Evolutionary conservation across 2,329 filamentous ascomycete genomes (phyloP), one percentile per base, ranked within the genome.

Genomic region (Pestalotiopsis sp.): DNA sequence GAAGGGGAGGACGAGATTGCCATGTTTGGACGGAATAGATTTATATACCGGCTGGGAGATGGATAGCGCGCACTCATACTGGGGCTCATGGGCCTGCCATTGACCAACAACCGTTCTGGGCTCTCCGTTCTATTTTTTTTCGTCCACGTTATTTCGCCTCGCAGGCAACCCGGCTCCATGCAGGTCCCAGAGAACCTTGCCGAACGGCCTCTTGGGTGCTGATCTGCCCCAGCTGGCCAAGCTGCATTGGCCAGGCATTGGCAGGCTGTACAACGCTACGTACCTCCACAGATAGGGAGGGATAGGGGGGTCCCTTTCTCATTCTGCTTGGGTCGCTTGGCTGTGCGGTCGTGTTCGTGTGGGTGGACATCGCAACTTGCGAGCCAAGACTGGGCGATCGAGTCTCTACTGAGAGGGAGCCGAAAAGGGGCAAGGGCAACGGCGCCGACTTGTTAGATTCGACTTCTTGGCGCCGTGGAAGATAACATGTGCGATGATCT

Each of bases 1-100:
- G 76, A 79, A 78, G 70, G 72, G 72, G 76, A 72, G 72, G 73
- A 73, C 73, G 72, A 71, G 73, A 79, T 77, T 78, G 73, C 70
- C 75, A 77, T 80, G 79, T 81, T 77, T 78, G 79, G 77, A 79
- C 74, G 73, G 77, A 79, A 70, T 73, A 59, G 70, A 75, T 75
- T 85, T 87, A 85, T 87, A 87, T 87, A 86, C 81, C 77, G 72
- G 73, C 72, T 71, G 59, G 69, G 68, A 57, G 64, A 56, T 52
- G 38, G 61, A 49, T 49, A 27, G 39, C 20, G 64, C 45, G 23
- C 59, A 36, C 31, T 23, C 7, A 57, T 31, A 59, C 71, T 70
- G 70, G 70, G 72, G 52, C 64, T 31, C 31, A 31, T 36, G 12
- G 64, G 57, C 17, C 58, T 36, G 31, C 31, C 31, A 36, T 36